These are phyloP conservation scores for Tricholoma saponaceum DNA, from an alignment of 768 basidiomycete species.

Conservation along the genomic window DNA sequence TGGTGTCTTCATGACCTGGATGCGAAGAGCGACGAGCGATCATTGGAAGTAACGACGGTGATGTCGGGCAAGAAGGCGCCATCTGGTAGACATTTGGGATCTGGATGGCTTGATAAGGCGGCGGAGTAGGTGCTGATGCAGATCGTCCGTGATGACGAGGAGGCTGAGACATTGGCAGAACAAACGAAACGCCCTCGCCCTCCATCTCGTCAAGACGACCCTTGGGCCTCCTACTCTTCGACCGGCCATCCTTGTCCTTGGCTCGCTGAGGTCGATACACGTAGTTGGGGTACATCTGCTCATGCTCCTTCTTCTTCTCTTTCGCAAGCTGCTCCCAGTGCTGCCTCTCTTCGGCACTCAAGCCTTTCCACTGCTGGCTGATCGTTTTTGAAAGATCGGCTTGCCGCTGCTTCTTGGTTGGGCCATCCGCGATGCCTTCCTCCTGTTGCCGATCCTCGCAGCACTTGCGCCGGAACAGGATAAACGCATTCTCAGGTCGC, in stretches of 20 bases:
- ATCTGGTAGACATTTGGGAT: slow-evolving; percentile 57
- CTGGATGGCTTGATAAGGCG: slow-evolving; percentile 63
- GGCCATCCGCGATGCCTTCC: slow-evolving; percentile 35
- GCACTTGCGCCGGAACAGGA: slow-evolving; percentile 77
- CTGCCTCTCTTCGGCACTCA: slow-evolving; percentile 59
- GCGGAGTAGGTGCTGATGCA: slow-evolving; percentile 62
- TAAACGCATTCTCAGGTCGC: slow-evolving; percentile 82
- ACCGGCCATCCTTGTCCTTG: slow-evolving; percentile 51
- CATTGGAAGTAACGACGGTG: slow-evolving; percentile 54
- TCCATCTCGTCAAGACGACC: slow-evolving; percentile 23
- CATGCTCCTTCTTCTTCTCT: slow-evolving; percentile 79
- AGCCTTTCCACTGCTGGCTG: slow-evolving; percentile 75
- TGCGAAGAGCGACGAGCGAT: slow-evolving; percentile 58
- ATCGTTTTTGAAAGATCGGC: slow-evolving; percentile 80
- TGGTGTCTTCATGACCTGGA: slow-evolving; percentile 41
- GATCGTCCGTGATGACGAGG: slow-evolving; percentile 32
- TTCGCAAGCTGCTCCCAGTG: slow-evolving; percentile 77
- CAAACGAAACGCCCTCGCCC: slow-evolving; percentile 37
- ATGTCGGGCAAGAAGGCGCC: slow-evolving; percentile 58
- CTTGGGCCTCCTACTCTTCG: slow-evolving; percentile 40
- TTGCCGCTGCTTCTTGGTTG: slow-evolving; percentile 63
- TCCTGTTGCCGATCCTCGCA: slow-evolving; percentile 67
- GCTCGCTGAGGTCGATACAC: slow-evolving; percentile 73
- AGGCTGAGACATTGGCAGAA: slow-evolving; percentile 31
- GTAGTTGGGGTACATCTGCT: slow-evolving; percentile 69